phyloP scores from a whole-genome alignment of 495 filamentous ascomycete species.

The Neurospora sp. region DNA sequence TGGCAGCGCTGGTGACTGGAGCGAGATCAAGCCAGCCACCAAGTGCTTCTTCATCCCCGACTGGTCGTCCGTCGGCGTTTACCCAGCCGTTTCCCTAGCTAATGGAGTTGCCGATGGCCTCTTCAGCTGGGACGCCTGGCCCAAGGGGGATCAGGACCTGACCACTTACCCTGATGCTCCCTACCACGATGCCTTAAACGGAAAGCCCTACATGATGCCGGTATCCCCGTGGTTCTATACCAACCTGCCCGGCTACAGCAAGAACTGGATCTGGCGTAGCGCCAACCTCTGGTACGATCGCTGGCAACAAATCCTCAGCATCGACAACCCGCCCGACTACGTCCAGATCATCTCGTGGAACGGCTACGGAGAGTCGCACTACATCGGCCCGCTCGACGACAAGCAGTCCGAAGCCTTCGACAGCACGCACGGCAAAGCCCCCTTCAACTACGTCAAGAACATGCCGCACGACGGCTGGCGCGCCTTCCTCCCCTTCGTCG shows the following conservation, averaged over 20 bases:
- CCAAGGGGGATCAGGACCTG: too few species aligned
- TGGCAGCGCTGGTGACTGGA: too few species aligned
- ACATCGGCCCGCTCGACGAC: not conserved
- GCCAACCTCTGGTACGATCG: slow-evolving; percentile 50
- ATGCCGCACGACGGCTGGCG: slow-evolving; percentile 48
- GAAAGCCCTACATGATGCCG: slow-evolving; percentile 50
- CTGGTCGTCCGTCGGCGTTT: too few species aligned
- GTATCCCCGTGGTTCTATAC: slow-evolving; percentile 64
- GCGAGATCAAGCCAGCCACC: too few species aligned
- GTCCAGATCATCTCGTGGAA: slow-evolving; percentile 5
- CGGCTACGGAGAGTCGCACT: slow-evolving; percentile 3
- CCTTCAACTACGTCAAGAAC: slow-evolving; percentile 13
- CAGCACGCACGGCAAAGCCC: not conserved
- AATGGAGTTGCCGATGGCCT: slow-evolving; percentile 21
- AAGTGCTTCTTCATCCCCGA: too few species aligned
- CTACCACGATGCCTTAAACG: slow-evolving; percentile 9
- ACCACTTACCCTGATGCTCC: slow-evolving; percentile 21
- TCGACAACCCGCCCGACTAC: not conserved
- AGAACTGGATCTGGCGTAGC: slow-evolving; percentile 61
- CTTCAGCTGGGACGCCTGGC: too few species aligned
- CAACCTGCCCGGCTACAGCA: slow-evolving; percentile 49
- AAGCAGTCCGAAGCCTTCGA: not conserved
- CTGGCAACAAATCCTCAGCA: not conserved
- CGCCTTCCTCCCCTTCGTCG: slow-evolving; percentile 47
- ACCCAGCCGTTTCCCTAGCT: not conserved